Evolutionary conservation across 306 rosid genomes (phyloP).

Genomic region (Astragalus membranaceus): DNA sequence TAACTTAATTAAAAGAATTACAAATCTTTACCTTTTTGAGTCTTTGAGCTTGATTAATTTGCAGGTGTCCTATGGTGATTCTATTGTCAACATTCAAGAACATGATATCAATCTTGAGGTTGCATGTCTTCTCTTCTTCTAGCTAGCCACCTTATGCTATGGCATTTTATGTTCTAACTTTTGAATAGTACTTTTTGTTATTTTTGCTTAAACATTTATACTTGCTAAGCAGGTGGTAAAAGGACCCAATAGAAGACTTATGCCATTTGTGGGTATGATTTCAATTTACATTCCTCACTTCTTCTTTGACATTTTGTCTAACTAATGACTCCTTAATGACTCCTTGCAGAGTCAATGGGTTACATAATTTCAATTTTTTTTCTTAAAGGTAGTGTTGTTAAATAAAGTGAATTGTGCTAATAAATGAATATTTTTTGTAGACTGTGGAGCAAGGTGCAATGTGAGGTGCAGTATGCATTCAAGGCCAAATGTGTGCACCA

Average conservation of each 20-base stretch:
- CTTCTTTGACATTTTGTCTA: not conserved
- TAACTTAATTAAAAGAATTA: not conserved
- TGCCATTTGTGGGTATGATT: constrained; percentile 31
- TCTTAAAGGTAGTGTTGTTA: not conserved
- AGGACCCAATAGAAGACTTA: constrained; percentile 34
- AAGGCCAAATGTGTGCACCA: constrained; percentile 26
- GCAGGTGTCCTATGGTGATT: constrained; percentile 23
- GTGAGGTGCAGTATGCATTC: constrained; percentile 32
- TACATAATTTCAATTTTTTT: not conserved
- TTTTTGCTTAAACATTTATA: not conserved
- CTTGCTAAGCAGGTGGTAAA: constrained; percentile 25
- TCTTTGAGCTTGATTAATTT: constrained; percentile 6
- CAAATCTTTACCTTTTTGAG: not conserved
- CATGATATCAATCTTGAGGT: constrained; percentile 22
- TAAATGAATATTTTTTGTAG: not conserved
- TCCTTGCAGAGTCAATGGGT: not conserved
- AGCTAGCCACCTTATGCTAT: not conserved
- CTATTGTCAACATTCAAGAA: constrained; percentile 22
- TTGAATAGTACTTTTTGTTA: not conserved
- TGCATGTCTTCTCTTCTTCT: constrained; percentile 3
- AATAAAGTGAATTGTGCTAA: not conserved
- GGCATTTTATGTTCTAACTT: not conserved
- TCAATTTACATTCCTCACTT: not conserved
- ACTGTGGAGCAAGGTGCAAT: constrained; percentile 26
- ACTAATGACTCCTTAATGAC: not conserved